Evolutionary conservation across 306 rosid genomes (phyloP), one percentile per base, ranked within the genome.

Genomic region (Vigna trinervia): DNA sequence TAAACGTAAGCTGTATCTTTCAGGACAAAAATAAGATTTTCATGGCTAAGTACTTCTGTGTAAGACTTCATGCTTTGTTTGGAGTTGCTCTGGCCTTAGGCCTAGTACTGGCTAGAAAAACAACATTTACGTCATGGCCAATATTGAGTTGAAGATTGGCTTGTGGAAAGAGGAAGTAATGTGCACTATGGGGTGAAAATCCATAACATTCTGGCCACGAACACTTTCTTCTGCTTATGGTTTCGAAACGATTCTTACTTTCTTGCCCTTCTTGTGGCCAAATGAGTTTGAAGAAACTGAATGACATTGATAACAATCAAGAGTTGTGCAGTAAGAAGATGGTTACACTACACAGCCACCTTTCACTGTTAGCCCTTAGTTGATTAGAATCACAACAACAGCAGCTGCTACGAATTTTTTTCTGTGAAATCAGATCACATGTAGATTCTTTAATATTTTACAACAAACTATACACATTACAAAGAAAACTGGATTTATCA

Each of bases 31-130:
- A 78, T 47, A 90, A 94, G 82, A 94, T 94, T 72, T 94, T 94
- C 93, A 92, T 90, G 97, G 98, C 96, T 5, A 94, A 94, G 84
- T 91, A 94, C 82, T 94, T 81, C 72, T 92, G 96, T 71, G 97
- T 94, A 85, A 85, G 96, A 83, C 68, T 94, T 79, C 98, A 92
- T 80, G 80, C 94, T 45, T 69, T 88, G 53, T 94, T 94, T 86
- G 98, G 98, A 75, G 83, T 84, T 62, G 94, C 97, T 39, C 57
- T 92, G 84, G 93, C 98, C 79, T 77, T 80, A 53, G 97, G 98
- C 50, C 75, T 94, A 28, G 94, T 94, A 39, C 62, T 80, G 74
- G 88, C 90, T 63, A 89, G 90, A 88, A 71, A 80, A 53, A 66
- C 63, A 56, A 38, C 65, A 68, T 48, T 64, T 61, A 17, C 71